These are phyloP conservation scores for Malassezia furfur DNA, from an alignment of 1,284 basidiomycete species.

Conservation along the genomic window DNA sequence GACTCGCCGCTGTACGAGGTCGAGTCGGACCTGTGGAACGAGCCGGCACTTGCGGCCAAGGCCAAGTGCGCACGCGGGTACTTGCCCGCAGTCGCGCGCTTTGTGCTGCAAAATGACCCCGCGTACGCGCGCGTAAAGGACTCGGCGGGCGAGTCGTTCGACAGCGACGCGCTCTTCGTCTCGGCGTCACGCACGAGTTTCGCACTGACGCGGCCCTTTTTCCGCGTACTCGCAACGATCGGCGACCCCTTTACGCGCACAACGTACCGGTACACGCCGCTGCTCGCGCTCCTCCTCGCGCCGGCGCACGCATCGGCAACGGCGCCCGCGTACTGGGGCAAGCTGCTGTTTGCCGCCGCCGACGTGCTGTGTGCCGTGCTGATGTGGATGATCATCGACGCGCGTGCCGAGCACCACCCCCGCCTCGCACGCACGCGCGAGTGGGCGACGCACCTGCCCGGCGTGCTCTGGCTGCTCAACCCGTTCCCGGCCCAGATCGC, in stretches of 20 bases:
- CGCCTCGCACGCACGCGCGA: not conserved
- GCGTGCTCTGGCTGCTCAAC: constrained; percentile 72
- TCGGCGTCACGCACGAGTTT: constrained; percentile 11
- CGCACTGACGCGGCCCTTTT: constrained; percentile 24
- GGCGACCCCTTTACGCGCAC: constrained; percentile 78
- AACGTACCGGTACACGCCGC: constrained; percentile 92
- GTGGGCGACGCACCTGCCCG: constrained; percentile 32
- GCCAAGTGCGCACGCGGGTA: constrained; percentile 33
- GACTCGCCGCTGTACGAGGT: constrained; percentile 19
- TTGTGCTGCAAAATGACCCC: constrained; percentile 51
- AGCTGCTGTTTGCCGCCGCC: constrained; percentile 74
- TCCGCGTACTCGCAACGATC: constrained; percentile 28
- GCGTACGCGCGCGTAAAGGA: not conserved
- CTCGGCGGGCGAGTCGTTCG: constrained; percentile 3
- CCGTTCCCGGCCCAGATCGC: constrained; percentile 92
- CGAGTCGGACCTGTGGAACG: constrained; percentile 26
- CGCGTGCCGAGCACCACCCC: constrained; percentile 5
- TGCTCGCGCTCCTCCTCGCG: constrained; percentile 70
- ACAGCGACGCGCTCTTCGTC: not conserved
- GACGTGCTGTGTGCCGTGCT: constrained; percentile 73
- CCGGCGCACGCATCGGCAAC: constrained; percentile 60
- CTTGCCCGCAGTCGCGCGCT: constrained; percentile 49
- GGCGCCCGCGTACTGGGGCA: constrained; percentile 58
- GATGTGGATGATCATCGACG: constrained; percentile 60
- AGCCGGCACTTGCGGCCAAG: constrained; percentile 16